Evolutionary conservation across 176 grass and related monocot genomes (phyloP).

Genomic region (Carex cristatella): DNA sequence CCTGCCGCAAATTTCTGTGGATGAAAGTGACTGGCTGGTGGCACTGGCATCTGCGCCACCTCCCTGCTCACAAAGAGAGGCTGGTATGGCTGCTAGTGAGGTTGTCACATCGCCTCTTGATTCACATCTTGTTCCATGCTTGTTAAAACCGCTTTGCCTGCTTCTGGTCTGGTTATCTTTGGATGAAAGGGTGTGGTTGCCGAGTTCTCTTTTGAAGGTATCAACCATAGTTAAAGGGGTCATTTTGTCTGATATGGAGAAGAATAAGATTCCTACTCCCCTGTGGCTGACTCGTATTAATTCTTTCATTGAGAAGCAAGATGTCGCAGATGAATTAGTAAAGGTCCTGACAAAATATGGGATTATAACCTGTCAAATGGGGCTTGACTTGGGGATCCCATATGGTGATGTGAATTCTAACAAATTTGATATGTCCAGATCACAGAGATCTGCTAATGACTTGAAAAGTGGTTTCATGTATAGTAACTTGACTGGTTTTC

Average conservation of each 20-base stretch:
- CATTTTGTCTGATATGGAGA: slow-evolving; percentile 62
- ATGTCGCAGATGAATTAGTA: slow-evolving; percentile 51
- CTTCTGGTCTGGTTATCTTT: slow-evolving; percentile 64
- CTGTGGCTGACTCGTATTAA: slow-evolving; percentile 59
- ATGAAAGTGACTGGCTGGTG: slow-evolving; percentile 81
- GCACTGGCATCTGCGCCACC: slow-evolving; percentile 85
- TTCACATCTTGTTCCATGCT: slow-evolving; percentile 58
- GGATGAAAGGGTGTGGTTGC: slow-evolving; percentile 89
- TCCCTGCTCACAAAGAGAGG: slow-evolving; percentile 89
- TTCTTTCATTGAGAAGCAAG: slow-evolving; percentile 53
- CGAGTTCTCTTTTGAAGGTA: slow-evolving; percentile 60
- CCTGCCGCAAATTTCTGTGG: slow-evolving; percentile 63
- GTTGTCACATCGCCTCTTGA: slow-evolving; percentile 65
- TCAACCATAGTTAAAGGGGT: slow-evolving; percentile 54
- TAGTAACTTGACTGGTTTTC: slow-evolving; percentile 60
- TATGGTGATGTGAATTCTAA: slow-evolving; percentile 29
- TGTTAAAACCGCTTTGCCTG: slow-evolving; percentile 61
- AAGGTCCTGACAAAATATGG: slow-evolving; percentile 61
- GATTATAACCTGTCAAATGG: slow-evolving; percentile 45
- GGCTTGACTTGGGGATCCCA: slow-evolving; percentile 26
- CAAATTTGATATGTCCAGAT: slow-evolving; percentile 38
- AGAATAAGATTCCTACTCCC: slow-evolving; percentile 35
- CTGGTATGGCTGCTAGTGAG: slow-evolving; percentile 74
- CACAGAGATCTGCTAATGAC: slow-evolving; percentile 29
- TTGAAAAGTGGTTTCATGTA: slow-evolving; percentile 36